These are phyloP conservation scores for Vanrija sp. DNA, from an alignment of 1,284 basidiomycete genomes.

Conservation along the genomic window DNA sequence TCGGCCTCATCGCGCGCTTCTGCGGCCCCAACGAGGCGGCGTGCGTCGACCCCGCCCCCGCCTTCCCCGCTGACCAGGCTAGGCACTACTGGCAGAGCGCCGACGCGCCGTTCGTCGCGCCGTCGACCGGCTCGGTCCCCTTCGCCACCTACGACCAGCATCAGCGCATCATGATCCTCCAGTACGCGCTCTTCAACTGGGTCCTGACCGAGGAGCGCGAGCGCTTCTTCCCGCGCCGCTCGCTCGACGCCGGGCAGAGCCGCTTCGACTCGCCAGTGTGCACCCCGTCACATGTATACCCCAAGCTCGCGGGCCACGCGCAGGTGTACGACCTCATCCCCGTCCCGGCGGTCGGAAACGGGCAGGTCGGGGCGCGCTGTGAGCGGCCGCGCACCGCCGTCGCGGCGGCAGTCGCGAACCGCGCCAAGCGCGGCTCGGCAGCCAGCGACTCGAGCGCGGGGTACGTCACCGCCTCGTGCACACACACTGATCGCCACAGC, in stretches of 20 bases:
- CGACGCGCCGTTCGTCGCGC: background rate
- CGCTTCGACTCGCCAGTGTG: no score
- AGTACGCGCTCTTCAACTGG: constrained; percentile 10
- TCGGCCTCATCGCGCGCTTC: no score
- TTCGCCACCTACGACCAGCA: background rate
- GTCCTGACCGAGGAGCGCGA: background rate
- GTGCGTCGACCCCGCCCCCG: no score
- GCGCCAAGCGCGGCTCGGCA: background rate
- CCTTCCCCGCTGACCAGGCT: no score
- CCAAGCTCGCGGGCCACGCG: background rate
- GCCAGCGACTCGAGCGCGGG: no score
- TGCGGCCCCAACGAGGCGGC: no score
- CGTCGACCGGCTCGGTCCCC: background rate
- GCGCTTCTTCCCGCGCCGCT: constrained; percentile 6
- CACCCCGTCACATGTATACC: background rate
- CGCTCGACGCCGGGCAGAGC: background rate
- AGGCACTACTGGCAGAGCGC: constrained; percentile 2
- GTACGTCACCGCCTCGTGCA: background rate
- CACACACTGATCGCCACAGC: background rate
- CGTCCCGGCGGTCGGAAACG: background rate
- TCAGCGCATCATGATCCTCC: constrained; percentile 4
- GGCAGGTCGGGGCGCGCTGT: constrained; percentile 6
- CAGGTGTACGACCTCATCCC: constrained; percentile 14
- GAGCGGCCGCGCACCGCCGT: constrained; percentile 5
- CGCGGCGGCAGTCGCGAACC: constrained; percentile 2